A percentile compares a stretch with the other conserved stretches of the same genome.
Evolutionary conservation across 2,329 filamentous ascomycete species (phyloP).

Genomic region (Alternaria triticimaculans): DNA sequence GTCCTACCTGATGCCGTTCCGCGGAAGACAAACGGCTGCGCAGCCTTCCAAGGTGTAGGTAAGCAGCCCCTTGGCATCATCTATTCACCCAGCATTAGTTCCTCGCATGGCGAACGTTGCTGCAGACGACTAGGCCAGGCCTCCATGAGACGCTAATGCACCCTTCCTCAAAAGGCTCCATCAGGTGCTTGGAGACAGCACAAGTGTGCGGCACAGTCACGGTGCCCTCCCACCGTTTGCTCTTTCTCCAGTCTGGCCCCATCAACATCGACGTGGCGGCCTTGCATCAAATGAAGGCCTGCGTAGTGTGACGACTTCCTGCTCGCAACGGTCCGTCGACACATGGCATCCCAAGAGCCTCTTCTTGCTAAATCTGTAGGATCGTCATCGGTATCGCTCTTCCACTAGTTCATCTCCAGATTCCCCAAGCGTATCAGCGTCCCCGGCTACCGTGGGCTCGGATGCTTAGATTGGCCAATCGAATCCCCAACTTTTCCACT

Average conservation of each 20-base stretch:
- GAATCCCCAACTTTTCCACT: neutral
- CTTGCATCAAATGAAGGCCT: slow-evolving; percentile 28
- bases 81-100: slow-evolving; percentile 13
- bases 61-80: neutral
- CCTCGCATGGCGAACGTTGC: slow-evolving; percentile 15
- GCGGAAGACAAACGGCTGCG: neutral
- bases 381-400: slow-evolving; percentile 6
- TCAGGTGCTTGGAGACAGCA: slow-evolving; percentile 27
- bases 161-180: slow-evolving; percentile 20
- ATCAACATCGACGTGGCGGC: slow-evolving; percentile 35
- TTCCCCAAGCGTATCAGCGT: slow-evolving; percentile 6
- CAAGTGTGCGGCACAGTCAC: slow-evolving; percentile 19
- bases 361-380: neutral
- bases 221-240: slow-evolving; percentile 25
- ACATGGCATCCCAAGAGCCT: slow-evolving; percentile 16
- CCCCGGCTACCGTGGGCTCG: slow-evolving; percentile 22
- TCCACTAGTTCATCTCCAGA: slow-evolving; percentile 19
- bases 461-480: slow-evolving; percentile 16
- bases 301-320: neutral
- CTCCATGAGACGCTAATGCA: slow-evolving; percentile 31
- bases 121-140: slow-evolving; percentile 17
- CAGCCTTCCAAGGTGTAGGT: neutral
- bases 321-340: slow-evolving; percentile 5
- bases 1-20: neutral
- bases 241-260: slow-evolving; percentile 16